phyloP scores from a whole-genome alignment of 306 rosid species.

The Crotalaria pallida region DNA sequence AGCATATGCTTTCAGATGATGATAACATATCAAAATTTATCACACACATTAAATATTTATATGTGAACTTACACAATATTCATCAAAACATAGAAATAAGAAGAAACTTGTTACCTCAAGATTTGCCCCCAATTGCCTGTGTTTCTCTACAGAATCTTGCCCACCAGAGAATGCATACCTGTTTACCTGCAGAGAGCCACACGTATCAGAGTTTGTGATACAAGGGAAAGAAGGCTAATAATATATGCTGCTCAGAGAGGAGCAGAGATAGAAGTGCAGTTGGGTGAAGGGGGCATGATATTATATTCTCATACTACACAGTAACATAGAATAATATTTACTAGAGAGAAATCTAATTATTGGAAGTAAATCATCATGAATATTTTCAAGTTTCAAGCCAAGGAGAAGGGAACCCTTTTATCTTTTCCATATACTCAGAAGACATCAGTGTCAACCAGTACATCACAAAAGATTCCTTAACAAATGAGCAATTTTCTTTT shows the following conservation, averaged over 20 bases:
- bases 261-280: no score
- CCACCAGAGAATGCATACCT: conserved; percentile 90
- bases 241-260: no score
- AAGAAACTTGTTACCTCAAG: conserved; percentile 53
- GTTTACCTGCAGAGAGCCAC: conserved; percentile 59
- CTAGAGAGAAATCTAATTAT: not conserved
- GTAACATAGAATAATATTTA: no score
- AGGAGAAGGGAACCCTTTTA: not conserved
- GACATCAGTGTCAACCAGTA: not conserved
- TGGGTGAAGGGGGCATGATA: no score
- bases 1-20: no score
- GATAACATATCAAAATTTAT: no score
- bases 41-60: no score
- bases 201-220: not conserved
- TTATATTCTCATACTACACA: no score
- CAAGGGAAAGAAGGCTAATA: no score
- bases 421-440: not conserved
- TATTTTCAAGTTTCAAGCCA: not conserved
- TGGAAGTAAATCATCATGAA: not conserved
- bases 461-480: not conserved
- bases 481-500: no score
- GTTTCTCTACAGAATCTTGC: conserved; percentile 86
- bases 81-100: conserved; percentile 6
- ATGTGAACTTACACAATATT: not conserved
- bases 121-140: conserved; percentile 80